These are phyloP conservation scores for Phtheirospermum japonicum DNA, from an alignment of 257 asterid genomes.

Conservation along the genomic window DNA sequence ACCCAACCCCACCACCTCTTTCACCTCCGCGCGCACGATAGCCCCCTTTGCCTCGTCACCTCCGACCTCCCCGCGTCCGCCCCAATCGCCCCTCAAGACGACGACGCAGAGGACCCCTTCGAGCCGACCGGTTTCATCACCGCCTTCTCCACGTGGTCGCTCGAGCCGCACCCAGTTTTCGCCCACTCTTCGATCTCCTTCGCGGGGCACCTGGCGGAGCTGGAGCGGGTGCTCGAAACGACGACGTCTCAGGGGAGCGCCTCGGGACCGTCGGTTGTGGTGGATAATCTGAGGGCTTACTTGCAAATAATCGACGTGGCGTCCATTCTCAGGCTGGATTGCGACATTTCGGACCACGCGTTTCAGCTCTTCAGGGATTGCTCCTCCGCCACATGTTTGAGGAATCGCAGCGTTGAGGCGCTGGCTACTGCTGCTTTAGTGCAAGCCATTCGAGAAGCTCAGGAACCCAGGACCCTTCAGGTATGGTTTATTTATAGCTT, in stretches of 20 bases:
- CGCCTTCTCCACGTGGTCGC: slow-evolving; percentile 97
- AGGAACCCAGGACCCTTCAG: slow-evolving; percentile 96
- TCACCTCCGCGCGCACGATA: slow-evolving; percentile 92
- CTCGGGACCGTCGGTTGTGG: slow-evolving; percentile 74
- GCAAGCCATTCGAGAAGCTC: slow-evolving; percentile 96
- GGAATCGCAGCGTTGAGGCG: slow-evolving; percentile 98
- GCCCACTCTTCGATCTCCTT: slow-evolving; percentile 73
- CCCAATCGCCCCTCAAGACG: slow-evolving; percentile 34
- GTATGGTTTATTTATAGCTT: slow-evolving; percentile 29
- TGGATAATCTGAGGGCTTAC: slow-evolving; percentile 90
- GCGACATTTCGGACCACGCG: slow-evolving; percentile 91
- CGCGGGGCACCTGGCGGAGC: slow-evolving; percentile 94
- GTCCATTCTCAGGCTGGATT: slow-evolving; percentile 77
- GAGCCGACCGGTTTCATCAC: slow-evolving; percentile 89
- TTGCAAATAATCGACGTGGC: slow-evolving; percentile 95
- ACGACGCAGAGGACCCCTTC: slow-evolving; percentile 73
- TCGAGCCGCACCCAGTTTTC: slow-evolving; percentile 78
- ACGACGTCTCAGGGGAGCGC: slow-evolving; percentile 56
- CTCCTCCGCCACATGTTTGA: slow-evolving; percentile 85
- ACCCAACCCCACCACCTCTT: slow-evolving; percentile 91
- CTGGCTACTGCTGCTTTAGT: slow-evolving; percentile 96
- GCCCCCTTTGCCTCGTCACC: slow-evolving; percentile 87
- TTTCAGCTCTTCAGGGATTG: slow-evolving; percentile 98
- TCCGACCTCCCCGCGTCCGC: slow-evolving; percentile 77
- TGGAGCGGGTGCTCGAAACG: slow-evolving; percentile 87